Percentiles rank a stretch among this genome's conserved stretches.
These are phyloP conservation scores for Coprinopsis cinerea DNA, from an alignment of 768 basidiomycete genomes.

Conservation along the genomic window DNA sequence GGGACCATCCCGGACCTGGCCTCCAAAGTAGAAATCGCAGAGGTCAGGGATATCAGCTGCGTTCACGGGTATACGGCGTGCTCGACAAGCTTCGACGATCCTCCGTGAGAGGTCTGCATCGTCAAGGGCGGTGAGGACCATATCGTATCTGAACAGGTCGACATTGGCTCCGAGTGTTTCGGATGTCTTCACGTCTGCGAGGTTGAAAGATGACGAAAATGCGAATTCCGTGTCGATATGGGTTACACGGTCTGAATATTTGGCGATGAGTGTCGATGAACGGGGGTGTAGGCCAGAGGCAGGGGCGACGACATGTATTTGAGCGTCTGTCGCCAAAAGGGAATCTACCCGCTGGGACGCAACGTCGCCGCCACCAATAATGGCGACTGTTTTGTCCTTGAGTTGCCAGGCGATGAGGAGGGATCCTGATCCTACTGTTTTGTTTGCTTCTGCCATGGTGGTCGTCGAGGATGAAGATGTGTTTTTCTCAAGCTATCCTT, in stretches of 20 bases:
- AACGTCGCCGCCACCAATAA: slow-evolving; percentile 92
- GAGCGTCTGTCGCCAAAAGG: slow-evolving; percentile 74
- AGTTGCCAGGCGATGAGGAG: slow-evolving; percentile 94
- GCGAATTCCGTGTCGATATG: slow-evolving; percentile 65
- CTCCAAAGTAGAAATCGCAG: slow-evolving; percentile 99
- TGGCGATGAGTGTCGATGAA: slow-evolving; percentile 46
- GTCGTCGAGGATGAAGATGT: slow-evolving; percentile 4
- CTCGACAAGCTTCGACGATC: slow-evolving; percentile 69
- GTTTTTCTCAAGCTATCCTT: background rate
- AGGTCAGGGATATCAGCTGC: slow-evolving; percentile 93
- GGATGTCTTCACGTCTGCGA: background rate
- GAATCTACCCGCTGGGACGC: slow-evolving; percentile 85
- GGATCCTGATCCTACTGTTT: slow-evolving; percentile 52
- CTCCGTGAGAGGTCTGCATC: slow-evolving; percentile 63
- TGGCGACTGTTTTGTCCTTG: slow-evolving; percentile 72
- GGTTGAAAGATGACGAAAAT: background rate
- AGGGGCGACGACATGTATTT: slow-evolving; percentile 75
- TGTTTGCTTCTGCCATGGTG: slow-evolving; percentile 17
- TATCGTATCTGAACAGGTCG: slow-evolving; percentile 48
- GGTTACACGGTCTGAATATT: slow-evolving; percentile 48
- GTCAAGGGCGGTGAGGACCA: slow-evolving; percentile 94
- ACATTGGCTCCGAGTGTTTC: slow-evolving; percentile 45
- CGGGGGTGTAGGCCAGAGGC: slow-evolving; percentile 55
- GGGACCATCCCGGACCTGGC: slow-evolving; percentile 84
- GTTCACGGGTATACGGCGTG: slow-evolving; percentile 77